phyloP scores from a whole-genome alignment of 345 rosid genomes.

The Mercurialis annua region DNA sequence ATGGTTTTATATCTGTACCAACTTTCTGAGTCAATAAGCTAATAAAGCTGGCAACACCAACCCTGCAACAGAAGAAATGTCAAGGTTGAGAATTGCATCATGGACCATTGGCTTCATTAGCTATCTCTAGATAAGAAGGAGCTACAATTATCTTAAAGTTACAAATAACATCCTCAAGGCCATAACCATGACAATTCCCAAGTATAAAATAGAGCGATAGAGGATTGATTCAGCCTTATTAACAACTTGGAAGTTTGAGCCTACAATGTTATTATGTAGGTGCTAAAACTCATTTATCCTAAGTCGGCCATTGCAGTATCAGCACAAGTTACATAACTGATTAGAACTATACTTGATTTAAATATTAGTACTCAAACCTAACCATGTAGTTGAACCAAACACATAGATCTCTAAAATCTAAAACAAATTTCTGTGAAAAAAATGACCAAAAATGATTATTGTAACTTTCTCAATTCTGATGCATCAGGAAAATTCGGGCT shows the following conservation, averaged over 20 bases:
- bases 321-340: not conserved
- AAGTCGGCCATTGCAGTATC: not conserved
- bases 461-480: not conserved
- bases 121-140: not conserved
- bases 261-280: not conserved
- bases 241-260: not conserved
- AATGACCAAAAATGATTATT: not conserved
- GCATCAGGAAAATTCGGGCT: not conserved
- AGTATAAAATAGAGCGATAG: not conserved
- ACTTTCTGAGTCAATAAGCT: constrained; percentile 78
- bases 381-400: not conserved
- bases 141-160: not conserved
- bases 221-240: not conserved
- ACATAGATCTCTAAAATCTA: not conserved
- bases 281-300: not conserved
- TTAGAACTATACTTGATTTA: not conserved
- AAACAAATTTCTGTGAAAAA: not conserved
- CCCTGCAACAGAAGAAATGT: constrained; percentile 45
- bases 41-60: constrained; percentile 89
- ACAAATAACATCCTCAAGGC: not conserved
- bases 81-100: constrained; percentile 3
- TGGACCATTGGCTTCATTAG: not conserved
- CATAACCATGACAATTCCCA: not conserved
- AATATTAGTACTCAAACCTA: not conserved
- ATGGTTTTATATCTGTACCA: constrained; percentile 69